These are phyloP conservation scores for Phialophora expanda DNA, from an alignment of 2,329 filamentous ascomycete species.

Conservation along the genomic window DNA sequence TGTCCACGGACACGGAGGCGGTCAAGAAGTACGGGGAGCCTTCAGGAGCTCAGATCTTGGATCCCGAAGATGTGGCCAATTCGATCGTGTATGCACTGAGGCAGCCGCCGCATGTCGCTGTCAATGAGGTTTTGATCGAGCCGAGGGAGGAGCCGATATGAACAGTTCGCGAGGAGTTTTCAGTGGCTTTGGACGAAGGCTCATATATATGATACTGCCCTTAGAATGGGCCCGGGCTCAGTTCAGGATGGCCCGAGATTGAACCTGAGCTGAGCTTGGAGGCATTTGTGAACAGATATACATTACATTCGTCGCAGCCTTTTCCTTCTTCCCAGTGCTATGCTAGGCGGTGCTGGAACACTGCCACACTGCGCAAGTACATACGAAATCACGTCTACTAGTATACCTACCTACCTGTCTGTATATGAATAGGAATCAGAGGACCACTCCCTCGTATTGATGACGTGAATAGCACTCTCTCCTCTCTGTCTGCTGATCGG, in stretches of 20 bases:
- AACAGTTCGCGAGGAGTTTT: not conserved
- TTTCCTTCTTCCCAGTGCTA: not conserved
- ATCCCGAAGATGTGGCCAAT: conserved; percentile 72
- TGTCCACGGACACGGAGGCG: conserved; percentile 77
- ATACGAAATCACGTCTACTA: not conserved
- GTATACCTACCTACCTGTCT: not conserved
- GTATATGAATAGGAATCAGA: not conserved
- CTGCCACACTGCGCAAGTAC: not conserved
- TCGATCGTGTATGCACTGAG: conserved; percentile 75
- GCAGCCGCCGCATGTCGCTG: conserved; percentile 75
- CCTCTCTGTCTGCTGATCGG: not conserved
- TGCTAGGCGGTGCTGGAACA: not conserved
- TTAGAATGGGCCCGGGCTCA: not conserved
- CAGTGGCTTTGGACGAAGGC: not conserved
- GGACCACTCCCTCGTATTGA: not conserved
- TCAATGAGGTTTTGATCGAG: conserved; percentile 82
- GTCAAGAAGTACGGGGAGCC: conserved; percentile 79
- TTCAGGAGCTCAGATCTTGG: conserved; percentile 74
- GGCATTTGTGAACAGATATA: not conserved
- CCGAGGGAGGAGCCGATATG: conserved; percentile 76
- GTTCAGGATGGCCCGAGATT: not conserved
- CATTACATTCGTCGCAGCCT: not conserved
- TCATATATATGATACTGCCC: not conserved
- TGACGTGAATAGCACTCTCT: not conserved
- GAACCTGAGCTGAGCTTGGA: not conserved